Base-by-base conservation (phyloP, 345 rosid genomes). In the Rubroshorea leprosula region DNA sequence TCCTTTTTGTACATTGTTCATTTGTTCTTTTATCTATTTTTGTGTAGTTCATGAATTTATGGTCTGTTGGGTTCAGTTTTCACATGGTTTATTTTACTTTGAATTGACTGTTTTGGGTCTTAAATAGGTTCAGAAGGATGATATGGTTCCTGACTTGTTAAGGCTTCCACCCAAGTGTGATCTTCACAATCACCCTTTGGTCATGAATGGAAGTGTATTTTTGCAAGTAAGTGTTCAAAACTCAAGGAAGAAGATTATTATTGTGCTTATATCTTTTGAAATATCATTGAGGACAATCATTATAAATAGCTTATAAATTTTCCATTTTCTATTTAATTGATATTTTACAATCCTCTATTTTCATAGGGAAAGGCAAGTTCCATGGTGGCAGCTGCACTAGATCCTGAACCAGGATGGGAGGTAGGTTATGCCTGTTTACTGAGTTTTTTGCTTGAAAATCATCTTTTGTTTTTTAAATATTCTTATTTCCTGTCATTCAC, bases 341-440 rank as follows among this genome's bases (percentile, higher is more conserved):
- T 46, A 41, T 49, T 48, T 49, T 14, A 38, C 57, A 59, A 55
- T 26, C 12, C 21, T 57, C 52, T 45, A 2, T 54, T 59, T 31
- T 61, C 51, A 39, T 65, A 92, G 98, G 98, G 98, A 43, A 92
- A 86, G 70, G 96, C 90, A 74, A 92, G 98, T 72, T 81, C 93
- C 51, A 84, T 92, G 98, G 96, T 83, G 58, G 96, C 95, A 51
- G 80, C 87, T 20, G 83, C 81, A 52, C 89, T 92, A 54, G 72
- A 48, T 77, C 98, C 98, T 23, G 67, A 83, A 65, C 80, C 90
- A 23, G 90, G 80, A 56, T 89, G 93, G 96, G 76, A 81, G 73
- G 98, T 92, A 49, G 60, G 82, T 61, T 51, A 46, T 67, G 8
- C 48, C 49, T 39, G 18, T 20, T 22, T 23, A 35, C 16, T 26